These are phyloP conservation scores for Amyloporia xantha DNA, from an alignment of 768 basidiomycete species.

Conservation along the genomic window DNA sequence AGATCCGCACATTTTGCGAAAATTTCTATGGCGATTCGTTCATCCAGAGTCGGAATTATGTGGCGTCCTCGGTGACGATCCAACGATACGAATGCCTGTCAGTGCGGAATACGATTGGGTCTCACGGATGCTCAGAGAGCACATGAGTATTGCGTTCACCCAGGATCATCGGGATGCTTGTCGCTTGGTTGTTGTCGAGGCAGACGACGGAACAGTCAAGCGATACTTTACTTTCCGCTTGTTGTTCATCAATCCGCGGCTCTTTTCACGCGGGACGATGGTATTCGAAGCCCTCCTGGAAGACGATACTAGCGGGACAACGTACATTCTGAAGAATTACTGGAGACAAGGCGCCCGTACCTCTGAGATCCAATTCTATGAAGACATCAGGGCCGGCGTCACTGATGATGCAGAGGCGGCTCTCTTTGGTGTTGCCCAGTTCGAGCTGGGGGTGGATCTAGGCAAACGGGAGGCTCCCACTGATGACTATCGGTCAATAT, in stretches of 20 bases:
- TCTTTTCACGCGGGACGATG: not conserved
- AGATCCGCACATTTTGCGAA: not conserved
- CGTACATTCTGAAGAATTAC: not conserved
- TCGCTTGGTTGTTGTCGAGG: not conserved
- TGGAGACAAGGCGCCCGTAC: not conserved
- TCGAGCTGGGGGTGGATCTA: slow-evolving; percentile 1
- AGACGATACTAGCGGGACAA: not conserved
- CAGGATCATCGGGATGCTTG: not conserved
- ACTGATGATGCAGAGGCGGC: not conserved
- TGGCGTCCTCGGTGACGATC: not conserved
- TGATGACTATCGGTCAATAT: too few relatives aligned
- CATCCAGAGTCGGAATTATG: not conserved
- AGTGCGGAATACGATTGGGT: not conserved
- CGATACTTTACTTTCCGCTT: not conserved
- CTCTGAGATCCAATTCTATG: too few relatives aligned
- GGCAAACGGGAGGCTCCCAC: too few relatives aligned
- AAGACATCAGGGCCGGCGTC: too few relatives aligned
- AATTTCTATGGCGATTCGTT: slow-evolving; percentile 10
- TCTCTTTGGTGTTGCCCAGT: not conserved
- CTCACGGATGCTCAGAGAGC: not conserved
- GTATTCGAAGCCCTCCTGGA: not conserved
- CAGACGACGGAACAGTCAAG: not conserved
- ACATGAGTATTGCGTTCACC: not conserved
- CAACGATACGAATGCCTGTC: not conserved
- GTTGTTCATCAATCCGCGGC: not conserved